Evolutionary conservation across 345 rosid species (phyloP).

Genomic region (Lenwebbia sp.): DNA sequence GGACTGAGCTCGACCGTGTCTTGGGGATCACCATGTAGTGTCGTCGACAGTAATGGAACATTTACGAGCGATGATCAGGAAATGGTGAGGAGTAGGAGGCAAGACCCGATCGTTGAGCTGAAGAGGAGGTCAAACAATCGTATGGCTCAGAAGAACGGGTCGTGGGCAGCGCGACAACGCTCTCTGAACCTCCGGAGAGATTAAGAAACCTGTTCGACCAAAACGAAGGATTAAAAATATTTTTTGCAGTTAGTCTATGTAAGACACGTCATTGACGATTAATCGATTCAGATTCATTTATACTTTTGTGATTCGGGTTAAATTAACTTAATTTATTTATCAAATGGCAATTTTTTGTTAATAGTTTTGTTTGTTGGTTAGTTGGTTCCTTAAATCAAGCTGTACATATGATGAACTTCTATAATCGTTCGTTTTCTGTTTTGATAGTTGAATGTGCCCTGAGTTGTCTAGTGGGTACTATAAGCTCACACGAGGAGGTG

Average conservation of each 20-base stretch:
- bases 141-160: neutral
- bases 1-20: neutral
- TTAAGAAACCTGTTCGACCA: neutral
- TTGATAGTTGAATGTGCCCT: neutral
- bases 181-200: neutral
- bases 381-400: neutral
- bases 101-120: constrained; percentile 1
- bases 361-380: neutral
- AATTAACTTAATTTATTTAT: neutral
- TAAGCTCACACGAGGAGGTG: neutral
- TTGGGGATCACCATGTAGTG: neutral
- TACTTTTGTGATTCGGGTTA: neutral
- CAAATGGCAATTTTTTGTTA: neutral
- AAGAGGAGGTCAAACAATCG: neutral
- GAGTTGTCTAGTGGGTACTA: neutral
- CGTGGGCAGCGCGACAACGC: neutral
- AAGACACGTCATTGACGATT: neutral
- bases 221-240: neutral
- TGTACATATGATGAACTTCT: neutral
- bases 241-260: too few relatives aligned
- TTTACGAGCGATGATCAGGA: neutral
- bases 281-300: neutral
- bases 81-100: neutral
- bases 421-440: neutral
- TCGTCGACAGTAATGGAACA: neutral